phyloP scores from a whole-genome alignment of 73 alveolate genomes.

The Halteria grandinella region DNA sequence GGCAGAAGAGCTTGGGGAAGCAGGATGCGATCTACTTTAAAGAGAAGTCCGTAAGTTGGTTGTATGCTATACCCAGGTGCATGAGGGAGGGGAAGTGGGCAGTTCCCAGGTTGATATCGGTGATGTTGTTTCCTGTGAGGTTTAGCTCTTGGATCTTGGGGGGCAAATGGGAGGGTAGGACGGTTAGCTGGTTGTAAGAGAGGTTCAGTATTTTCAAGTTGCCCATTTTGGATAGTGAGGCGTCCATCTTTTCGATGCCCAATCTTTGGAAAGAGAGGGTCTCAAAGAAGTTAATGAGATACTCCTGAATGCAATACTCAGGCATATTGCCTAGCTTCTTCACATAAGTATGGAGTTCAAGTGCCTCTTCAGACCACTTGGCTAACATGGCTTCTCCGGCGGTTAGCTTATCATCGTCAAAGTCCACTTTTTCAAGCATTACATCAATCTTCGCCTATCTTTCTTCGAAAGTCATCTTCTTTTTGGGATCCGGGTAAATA shows the following conservation, averaged over 20 bases:
- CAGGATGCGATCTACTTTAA: background rate
- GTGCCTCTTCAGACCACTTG: slow-evolving; percentile 45
- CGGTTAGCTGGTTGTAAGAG: slow-evolving; percentile 29
- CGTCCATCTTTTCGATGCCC: slow-evolving; percentile 41
- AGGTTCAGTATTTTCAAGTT: slow-evolving; percentile 36
- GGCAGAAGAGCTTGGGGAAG: slow-evolving; percentile 44
- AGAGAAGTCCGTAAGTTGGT: background rate
- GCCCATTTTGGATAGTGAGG: background rate
- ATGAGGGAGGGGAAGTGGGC: background rate
- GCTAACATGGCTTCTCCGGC: background rate
- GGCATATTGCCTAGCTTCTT: slow-evolving; percentile 58
- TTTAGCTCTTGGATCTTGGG: slow-evolving; percentile 31
- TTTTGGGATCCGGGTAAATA: slow-evolving; percentile 51
- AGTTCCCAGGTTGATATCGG: background rate
- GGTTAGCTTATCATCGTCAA: slow-evolving; percentile 39
- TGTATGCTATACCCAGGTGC: slow-evolving; percentile 44
- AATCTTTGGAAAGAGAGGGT: slow-evolving; percentile 38
- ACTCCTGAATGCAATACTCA: slow-evolving; percentile 32
- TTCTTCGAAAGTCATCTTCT: slow-evolving; percentile 53
- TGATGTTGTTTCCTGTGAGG: slow-evolving; percentile 23
- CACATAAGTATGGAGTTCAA: slow-evolving; percentile 32
- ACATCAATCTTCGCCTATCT: slow-evolving; percentile 36
- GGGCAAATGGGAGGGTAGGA: slow-evolving; percentile 24
- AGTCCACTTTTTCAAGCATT: slow-evolving; percentile 51
- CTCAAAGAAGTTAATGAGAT: slow-evolving; percentile 41